Base-by-base conservation (phyloP, 176 grass and related monocot genomes). In the Musa acuminata region DNA sequence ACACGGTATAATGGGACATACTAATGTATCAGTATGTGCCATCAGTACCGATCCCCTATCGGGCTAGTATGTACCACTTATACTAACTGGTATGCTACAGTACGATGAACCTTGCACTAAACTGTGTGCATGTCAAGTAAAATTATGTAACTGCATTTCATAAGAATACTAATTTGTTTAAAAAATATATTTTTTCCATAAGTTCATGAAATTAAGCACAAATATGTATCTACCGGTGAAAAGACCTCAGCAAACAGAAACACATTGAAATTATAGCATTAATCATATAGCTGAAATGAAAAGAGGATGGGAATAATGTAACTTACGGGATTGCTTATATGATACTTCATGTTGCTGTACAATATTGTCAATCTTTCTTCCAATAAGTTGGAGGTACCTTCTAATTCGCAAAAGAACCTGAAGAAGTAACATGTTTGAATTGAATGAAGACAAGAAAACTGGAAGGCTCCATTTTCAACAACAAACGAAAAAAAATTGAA, bases 401-500 rank as follows among this genome's bases (percentile, higher is more conserved):
- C 90, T 89, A 82, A 99, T 94, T 75, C 95, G 91, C 71, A 91
- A 89, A 85, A 93, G 95, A 89, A 99, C 95, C 95, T 94, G 86
- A 78, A 79, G 49, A 81, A 75, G 77, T 12, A 52, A 71, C 57
- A 84, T 80, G 70, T 50, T 65, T 2, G 75, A 75, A 27, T 55
- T 8, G 70, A 57, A 22, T 55, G 72, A 43, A 66, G 67, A 72
- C 77, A 57, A 72, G 8, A 13, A 63, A 54, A 25, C 43, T 20
- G 48, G 35, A 64, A 59, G 29, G 13, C 7, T 77, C 13, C 43
- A 69, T 62, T 80, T 83, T 63, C 62, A 79, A 53, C 75, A 75
- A 72, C 13, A 48, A 52, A 72, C 3, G 19, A 29, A 62, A 51
- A n/a, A 26, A 1, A 62, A 20, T 63, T 63, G 57, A 11, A 77